Conservation (phyloP, 306 rosid species). For the Vigna angularis region DNA sequence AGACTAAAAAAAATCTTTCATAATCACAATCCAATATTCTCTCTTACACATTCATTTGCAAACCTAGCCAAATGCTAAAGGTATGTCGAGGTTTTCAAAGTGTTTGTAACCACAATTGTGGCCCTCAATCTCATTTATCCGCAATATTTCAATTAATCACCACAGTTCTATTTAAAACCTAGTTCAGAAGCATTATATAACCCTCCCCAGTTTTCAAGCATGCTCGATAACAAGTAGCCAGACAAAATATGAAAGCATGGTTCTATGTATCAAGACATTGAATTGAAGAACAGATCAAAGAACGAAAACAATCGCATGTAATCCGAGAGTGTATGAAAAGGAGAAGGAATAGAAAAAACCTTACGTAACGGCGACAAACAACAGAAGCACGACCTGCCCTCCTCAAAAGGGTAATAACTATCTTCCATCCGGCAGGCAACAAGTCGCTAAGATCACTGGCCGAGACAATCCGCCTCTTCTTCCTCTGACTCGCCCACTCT, state of each 20-base stretch:
- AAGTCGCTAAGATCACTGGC: conserved; percentile 55
- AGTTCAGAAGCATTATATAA: neutral
- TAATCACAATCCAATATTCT: too few relatives aligned
- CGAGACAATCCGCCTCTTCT: conserved; percentile 70
- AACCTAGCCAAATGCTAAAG: neutral
- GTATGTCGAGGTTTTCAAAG: neutral
- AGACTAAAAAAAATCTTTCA: too few relatives aligned
- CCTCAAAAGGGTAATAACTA: conserved; percentile 62
- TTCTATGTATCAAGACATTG: neutral
- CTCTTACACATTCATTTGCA: conserved; percentile 6
- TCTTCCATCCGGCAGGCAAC: conserved; percentile 71
- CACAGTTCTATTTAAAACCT: neutral
- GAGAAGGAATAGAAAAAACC: conserved; percentile 54
- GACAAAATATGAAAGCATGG: neutral
- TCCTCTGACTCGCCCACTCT: conserved; percentile 72
- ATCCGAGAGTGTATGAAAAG: neutral
- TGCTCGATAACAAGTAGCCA: neutral
- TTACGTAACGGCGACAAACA: conserved; percentile 69
- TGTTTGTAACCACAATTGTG: neutral
- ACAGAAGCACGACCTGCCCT: conserved; percentile 53
- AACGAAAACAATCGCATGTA: neutral
- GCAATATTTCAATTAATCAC: neutral
- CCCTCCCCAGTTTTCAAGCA: conserved; percentile 10
- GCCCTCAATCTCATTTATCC: too few relatives aligned
- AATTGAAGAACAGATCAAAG: conserved; percentile 13